Conservation (phyloP, 2,329 filamentous ascomycete genomes). For the Microascus cirrosus region DNA sequence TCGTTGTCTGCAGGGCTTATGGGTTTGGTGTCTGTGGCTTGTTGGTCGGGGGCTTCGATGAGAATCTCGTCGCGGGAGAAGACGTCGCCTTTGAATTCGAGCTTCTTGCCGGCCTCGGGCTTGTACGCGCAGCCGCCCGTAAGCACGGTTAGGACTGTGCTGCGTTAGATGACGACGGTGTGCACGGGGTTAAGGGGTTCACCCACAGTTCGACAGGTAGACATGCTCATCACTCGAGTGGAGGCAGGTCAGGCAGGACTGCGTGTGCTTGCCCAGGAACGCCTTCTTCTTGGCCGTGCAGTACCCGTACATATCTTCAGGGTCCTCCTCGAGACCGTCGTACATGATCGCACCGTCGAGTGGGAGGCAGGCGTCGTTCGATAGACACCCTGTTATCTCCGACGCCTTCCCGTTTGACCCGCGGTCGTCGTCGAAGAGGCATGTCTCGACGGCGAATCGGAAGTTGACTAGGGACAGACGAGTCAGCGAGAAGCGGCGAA, state of each 20-base stretch:
- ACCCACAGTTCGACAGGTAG: slow-evolving; percentile 38
- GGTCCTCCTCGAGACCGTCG: slow-evolving; percentile 15
- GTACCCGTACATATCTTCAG: slow-evolving; percentile 17
- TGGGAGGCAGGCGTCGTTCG: slow-evolving; percentile 25
- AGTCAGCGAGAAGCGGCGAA: neutral
- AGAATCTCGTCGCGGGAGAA: neutral
- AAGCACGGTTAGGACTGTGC: neutral
- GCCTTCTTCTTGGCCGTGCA: slow-evolving; percentile 24
- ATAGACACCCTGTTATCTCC: slow-evolving; percentile 27
- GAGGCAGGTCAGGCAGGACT: slow-evolving; percentile 30
- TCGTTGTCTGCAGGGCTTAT: slow-evolving; percentile 3
- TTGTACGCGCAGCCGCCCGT: slow-evolving; percentile 1
- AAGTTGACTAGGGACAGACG: slow-evolving; percentile 23
- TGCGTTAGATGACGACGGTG: neutral
- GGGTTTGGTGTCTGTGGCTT: slow-evolving; percentile 32
- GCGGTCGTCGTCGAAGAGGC: slow-evolving; percentile 24
- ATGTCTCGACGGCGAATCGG: slow-evolving; percentile 34
- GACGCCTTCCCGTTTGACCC: slow-evolving; percentile 11
- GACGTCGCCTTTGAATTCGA: neutral
- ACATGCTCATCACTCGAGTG: slow-evolving; percentile 22
- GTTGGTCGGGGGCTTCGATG: slow-evolving; percentile 15
- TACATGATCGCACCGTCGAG: slow-evolving; percentile 25
- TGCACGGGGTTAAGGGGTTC: neutral
- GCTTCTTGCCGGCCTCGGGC: neutral
- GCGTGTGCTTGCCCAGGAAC: slow-evolving; percentile 18